Evolutionary conservation across 805 yeast species (phyloP).

Genomic region (Candida vartiovaarae): DNA sequence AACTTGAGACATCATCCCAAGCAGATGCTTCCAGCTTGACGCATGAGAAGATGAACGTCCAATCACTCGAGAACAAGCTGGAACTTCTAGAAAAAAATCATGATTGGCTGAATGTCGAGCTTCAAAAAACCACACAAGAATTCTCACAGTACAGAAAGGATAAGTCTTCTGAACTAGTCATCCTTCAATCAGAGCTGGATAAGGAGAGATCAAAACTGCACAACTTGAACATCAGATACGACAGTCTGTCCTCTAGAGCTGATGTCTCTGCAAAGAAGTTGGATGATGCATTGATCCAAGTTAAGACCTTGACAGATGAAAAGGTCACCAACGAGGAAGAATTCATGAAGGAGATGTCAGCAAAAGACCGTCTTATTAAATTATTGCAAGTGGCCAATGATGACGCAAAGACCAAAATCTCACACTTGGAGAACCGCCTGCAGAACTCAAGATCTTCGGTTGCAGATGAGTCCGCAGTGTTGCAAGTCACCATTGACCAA

Average conservation of each 20-base stretch:
- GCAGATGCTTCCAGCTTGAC: constrained; percentile 22
- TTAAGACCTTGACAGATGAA: constrained; percentile 41
- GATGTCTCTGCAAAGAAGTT: constrained; percentile 31
- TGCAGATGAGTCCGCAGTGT: constrained; percentile 49
- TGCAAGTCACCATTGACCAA: constrained; percentile 53
- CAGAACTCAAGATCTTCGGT: constrained; percentile 14
- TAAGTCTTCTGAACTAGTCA: constrained; percentile 21
- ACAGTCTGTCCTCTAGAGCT: constrained; percentile 28
- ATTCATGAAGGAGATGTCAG: constrained; percentile 48
- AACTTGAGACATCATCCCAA: constrained; percentile 31
- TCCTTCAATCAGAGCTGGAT: constrained; percentile 25
- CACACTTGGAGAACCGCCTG: constrained; percentile 42
- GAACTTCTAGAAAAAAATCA: constrained; percentile 33
- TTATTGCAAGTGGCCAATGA: constrained; percentile 47
- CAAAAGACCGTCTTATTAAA: constrained; percentile 55
- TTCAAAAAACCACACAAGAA: constrained; percentile 27
- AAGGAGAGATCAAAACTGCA: constrained; percentile 24
- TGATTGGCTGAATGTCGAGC: constrained; percentile 34
- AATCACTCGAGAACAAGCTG: constrained; percentile 35
- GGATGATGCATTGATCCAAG: constrained; percentile 36
- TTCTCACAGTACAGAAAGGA: constrained; percentile 23
- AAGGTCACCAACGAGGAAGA: constrained; percentile 38
- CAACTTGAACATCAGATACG: constrained; percentile 21
- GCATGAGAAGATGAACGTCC: constrained; percentile 28
- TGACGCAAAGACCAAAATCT: constrained; percentile 45